These are phyloP conservation scores for Mycogone perniciosa DNA, from an alignment of 2,329 filamentous ascomycete species.

Conservation along the genomic window DNA sequence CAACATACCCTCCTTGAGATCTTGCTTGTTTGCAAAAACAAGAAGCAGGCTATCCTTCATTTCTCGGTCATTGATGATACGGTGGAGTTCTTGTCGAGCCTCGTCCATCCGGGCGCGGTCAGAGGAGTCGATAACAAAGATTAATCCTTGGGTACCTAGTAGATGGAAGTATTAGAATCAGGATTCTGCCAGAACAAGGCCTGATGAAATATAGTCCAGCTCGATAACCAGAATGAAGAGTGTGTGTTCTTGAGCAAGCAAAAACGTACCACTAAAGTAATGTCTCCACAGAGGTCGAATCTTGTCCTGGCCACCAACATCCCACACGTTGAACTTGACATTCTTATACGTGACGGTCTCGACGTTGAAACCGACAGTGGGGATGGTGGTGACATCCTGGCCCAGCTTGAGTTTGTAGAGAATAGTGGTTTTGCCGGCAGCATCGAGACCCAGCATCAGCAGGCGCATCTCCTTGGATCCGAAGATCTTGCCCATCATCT, in stretches of 20 bases:
- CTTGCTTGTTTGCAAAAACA: constrained; percentile 99
- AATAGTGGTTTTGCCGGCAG: constrained; percentile 97
- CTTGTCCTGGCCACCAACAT: constrained; percentile 98
- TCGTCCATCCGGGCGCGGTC: constrained; percentile 89
- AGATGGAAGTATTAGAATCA: constrained; percentile 11
- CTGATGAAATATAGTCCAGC: background rate
- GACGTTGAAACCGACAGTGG: constrained; percentile 98
- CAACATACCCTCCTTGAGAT: constrained; percentile 68
- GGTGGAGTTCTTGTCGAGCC: constrained; percentile 86
- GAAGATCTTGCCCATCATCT: constrained; percentile 98
- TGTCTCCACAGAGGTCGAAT: constrained; percentile 95
- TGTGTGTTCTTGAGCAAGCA: background rate
- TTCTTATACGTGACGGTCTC: constrained; percentile 99
- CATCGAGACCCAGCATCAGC: constrained; percentile 95
- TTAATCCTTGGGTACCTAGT: constrained; percentile 87
- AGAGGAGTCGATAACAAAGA: constrained; percentile 97
- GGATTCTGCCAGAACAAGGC: background rate
- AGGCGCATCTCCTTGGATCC: constrained; percentile 99
- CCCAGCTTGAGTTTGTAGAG: constrained; percentile 98
- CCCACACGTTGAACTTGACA: constrained; percentile 99
- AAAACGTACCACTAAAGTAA: constrained; percentile 72
- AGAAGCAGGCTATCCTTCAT: constrained; percentile 92
- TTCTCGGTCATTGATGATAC: constrained; percentile 96
- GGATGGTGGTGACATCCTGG: constrained; percentile 96
- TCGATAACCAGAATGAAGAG: background rate